phyloP scores from a whole-genome alignment of 2,329 filamentous ascomycete genomes.

The Cyclaneusma minus region DNA sequence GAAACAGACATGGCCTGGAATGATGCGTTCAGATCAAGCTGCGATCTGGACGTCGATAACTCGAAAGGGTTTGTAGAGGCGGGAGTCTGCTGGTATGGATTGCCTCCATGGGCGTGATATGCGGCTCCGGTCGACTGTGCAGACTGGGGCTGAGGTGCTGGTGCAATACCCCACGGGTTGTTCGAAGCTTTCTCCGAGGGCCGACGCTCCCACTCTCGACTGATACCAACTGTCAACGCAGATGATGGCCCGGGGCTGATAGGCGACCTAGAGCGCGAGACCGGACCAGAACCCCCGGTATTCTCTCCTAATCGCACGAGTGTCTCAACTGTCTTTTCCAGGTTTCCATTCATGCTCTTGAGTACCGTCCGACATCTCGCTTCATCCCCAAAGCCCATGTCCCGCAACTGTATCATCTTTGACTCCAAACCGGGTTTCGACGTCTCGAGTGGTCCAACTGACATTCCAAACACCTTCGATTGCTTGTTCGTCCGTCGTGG shows the following conservation, averaged over 20 bases:
- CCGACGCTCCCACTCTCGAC: conserved; percentile 7
- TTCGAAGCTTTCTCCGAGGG: conserved; percentile 27
- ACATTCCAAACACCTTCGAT: conserved; percentile 54
- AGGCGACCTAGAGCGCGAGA: conserved; percentile 39
- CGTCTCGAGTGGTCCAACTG: conserved; percentile 34
- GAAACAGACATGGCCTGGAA: conserved; percentile 64
- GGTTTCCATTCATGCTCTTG: conserved; percentile 67
- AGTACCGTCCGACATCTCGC: conserved; percentile 69
- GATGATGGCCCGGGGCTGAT: conserved; percentile 20
- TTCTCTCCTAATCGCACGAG: conserved; percentile 71
- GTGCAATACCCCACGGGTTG: conserved; percentile 48
- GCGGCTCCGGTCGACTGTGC: conserved; percentile 49
- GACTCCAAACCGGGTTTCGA: conserved; percentile 45
- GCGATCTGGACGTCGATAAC: conserved; percentile 22
- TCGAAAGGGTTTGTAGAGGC: conserved; percentile 60
- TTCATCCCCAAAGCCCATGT: conserved; percentile 85
- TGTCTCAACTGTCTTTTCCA: conserved; percentile 76
- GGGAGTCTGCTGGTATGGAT: conserved; percentile 13
- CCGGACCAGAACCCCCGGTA: conserved; percentile 26
- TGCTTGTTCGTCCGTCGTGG: conserved; percentile 30
- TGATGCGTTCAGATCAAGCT: conserved; percentile 35
- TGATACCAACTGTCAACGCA: conserved; percentile 15
- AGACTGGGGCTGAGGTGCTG: conserved; percentile 38
- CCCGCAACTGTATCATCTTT: conserved; percentile 62
- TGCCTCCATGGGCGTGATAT: conserved; percentile 23